These are phyloP conservation scores for Serendipita sp. DNA, from an alignment of 1,284 basidiomycete genomes.

Conservation along the genomic window DNA sequence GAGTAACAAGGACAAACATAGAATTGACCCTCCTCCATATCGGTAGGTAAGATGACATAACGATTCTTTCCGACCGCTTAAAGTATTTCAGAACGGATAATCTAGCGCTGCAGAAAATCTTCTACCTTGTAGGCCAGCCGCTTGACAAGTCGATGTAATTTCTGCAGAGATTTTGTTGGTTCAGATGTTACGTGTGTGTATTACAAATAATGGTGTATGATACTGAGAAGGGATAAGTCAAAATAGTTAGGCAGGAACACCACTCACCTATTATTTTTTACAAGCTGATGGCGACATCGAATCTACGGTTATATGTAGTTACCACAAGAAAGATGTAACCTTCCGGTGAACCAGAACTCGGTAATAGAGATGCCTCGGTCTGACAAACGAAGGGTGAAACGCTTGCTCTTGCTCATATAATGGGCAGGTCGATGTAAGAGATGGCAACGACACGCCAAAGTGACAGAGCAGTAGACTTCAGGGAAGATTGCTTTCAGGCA, in stretches of 20 bases:
- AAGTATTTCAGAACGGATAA: too few relatives aligned
- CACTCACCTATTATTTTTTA: background rate
- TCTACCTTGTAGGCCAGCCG: conserved; percentile 88
- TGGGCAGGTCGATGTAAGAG: conserved; percentile 55
- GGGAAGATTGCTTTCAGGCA: background rate
- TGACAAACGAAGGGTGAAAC: conserved; percentile 31
- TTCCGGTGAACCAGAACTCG: conserved; percentile 29
- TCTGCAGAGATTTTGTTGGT: conserved; percentile 80
- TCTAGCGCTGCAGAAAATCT: too few relatives aligned
- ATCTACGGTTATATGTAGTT: background rate
- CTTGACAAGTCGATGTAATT: conserved; percentile 91
- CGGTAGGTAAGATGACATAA: conserved; percentile 90
- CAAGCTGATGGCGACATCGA: background rate
- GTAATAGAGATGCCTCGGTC: too few relatives aligned
- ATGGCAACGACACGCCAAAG: conserved; percentile 61
- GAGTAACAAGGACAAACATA: conserved; percentile 37
- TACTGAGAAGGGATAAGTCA: too few relatives aligned
- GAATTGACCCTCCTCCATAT: conserved; percentile 99
- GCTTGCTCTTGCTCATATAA: conserved; percentile 61
- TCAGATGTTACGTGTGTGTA: too few relatives aligned
- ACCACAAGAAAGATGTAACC: background rate
- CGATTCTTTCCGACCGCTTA: conserved; percentile 63
- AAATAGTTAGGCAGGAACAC: too few relatives aligned
- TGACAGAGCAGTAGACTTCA: conserved; percentile 33
- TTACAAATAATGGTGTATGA: too few relatives aligned